A percentile compares a stretch with the other conserved stretches of the same genome.
phyloP scores from a whole-genome alignment of 495 filamentous ascomycete genomes.

The Trichoderma virens region DNA sequence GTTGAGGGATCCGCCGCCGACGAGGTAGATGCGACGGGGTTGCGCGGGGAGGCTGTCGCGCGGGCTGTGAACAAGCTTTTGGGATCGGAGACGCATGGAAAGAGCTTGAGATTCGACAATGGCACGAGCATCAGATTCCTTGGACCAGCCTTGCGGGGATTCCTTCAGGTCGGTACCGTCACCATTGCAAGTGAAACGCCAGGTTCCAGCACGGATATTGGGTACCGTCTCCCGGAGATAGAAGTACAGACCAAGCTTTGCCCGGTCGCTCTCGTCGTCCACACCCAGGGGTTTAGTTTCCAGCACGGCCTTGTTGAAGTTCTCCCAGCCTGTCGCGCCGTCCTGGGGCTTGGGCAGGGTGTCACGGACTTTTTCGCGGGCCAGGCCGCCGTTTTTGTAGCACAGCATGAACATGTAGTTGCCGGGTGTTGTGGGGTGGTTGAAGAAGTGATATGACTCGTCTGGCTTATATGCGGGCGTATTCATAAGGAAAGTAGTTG shows the following conservation, averaged over 20 bases:
- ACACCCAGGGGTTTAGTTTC: constrained; percentile 61
- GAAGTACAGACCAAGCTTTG: constrained; percentile 88
- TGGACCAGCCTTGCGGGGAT: constrained; percentile 28
- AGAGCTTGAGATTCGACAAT: constrained; percentile 95
- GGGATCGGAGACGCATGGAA: constrained; percentile 76
- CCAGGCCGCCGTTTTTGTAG: constrained; percentile 95
- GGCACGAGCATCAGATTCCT: constrained; percentile 63
- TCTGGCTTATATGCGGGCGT: constrained; percentile 85
- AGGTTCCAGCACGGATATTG: constrained; percentile 73
- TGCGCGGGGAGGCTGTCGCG: constrained; percentile 59
- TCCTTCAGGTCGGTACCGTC: constrained; percentile 43
- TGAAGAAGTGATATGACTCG: constrained; percentile 81
- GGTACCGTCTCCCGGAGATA: constrained; percentile 93
- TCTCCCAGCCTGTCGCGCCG: constrained; percentile 54
- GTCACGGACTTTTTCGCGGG: constrained; percentile 82
- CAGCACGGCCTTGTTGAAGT: constrained; percentile 64
- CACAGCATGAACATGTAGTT: constrained; percentile 99
- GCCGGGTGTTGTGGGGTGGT: constrained; percentile 73
- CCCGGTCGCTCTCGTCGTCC: constrained; percentile 40
- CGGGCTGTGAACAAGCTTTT: constrained; percentile 58
- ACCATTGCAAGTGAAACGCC: constrained; percentile 63
- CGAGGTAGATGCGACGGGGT: constrained; percentile 83
- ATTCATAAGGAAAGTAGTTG: constrained; percentile 94
- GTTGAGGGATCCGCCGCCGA: constrained; percentile 85
- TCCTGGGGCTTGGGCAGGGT: constrained; percentile 32